Base-by-base conservation (phyloP, 768 basidiomycete genomes). In the Tephrocybe sp. region DNA sequence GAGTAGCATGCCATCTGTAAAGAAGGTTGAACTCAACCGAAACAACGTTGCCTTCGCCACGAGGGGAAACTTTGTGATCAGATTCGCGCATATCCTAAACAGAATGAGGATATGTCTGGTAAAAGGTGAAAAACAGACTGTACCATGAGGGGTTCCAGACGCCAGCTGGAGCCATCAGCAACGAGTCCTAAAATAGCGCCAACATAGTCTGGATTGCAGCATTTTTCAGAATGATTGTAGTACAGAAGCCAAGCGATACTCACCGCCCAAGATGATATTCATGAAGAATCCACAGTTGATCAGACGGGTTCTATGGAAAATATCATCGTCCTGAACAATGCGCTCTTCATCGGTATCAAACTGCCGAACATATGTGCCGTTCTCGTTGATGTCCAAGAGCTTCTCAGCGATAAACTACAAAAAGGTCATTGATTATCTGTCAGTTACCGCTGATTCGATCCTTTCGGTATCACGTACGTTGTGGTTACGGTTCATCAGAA, bases 21-120 rank as follows among this genome's bases (percentile, higher is more conserved):
- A 80, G 64, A 2, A 79, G 66, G 55, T 80, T 90, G 71, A 91
- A 91, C 65, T 91, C 90, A 27, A 89, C 61, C 0, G 88, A 88
- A 50, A 82, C 79, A 30, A 79, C 82, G 58, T 91, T 91, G 42
- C 90, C 90, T 61, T 83, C 69, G 30, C 89, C 90, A 9, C 81
- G 76, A 30, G 81, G 78, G 12, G 76, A 67, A 47, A 86, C 63
- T 0, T 69, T 68, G 54, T 88, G 86, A 50, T 71, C 59, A 0
- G 59, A 9, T 22, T 76, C 75, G 39, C 87, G 76, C 51, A 76
- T 76, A 9, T 68, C 50, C 84, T 86, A 40, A 7, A 50, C 19
- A 31, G n/a, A 24, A 47, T 13, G 44, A 45, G 22, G 21, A n/a
- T 11, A 5, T 4, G 5, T 10, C 11, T 10, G 5, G 27, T 11